phyloP scores from a whole-genome alignment of 768 basidiomycete species.

The Serendipita sp. region DNA sequence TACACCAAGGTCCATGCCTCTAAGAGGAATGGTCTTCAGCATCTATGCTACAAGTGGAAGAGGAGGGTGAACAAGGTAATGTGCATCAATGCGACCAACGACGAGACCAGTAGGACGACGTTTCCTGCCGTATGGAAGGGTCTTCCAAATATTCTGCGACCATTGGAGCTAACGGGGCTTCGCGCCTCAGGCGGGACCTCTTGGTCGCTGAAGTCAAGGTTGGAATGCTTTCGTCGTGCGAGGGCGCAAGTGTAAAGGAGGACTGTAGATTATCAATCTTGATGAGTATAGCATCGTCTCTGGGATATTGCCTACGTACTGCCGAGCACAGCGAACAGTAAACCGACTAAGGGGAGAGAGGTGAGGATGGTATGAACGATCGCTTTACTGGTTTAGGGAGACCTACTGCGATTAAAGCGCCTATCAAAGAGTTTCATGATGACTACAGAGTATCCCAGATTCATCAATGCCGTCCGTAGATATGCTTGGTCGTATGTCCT shows the following conservation, averaged over 20 bases:
- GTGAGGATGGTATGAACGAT: neutral
- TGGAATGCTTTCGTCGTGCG: conserved; percentile 46
- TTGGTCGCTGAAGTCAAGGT: conserved; percentile 66
- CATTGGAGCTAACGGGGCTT: neutral
- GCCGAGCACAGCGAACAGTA: conserved; percentile 26
- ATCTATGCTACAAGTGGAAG: conserved; percentile 34
- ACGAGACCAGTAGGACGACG: conserved; percentile 41
- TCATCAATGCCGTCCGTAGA: conserved; percentile 55
- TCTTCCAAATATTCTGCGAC: conserved; percentile 44
- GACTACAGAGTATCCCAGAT: conserved; percentile 57
- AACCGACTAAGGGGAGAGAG: conserved; percentile 15
- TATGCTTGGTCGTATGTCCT: conserved; percentile 78
- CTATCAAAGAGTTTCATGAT: conserved; percentile 64
- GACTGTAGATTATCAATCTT: conserved; percentile 10
- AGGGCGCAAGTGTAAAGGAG: conserved; percentile 44
- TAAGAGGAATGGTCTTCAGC: neutral
- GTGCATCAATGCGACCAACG: conserved; percentile 48
- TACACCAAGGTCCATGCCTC: neutral
- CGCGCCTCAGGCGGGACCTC: neutral
- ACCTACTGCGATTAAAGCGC: conserved; percentile 60
- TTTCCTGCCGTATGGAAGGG: conserved; percentile 70
- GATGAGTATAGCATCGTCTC: neutral
- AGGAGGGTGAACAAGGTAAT: conserved; percentile 51
- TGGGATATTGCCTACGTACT: neutral
- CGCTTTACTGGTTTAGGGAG: neutral